A percentile compares a stretch with the other conserved stretches of the same genome.
phyloP scores from a whole-genome alignment of 1,139 yeast species.

The Candida sanyaensis region DNA sequence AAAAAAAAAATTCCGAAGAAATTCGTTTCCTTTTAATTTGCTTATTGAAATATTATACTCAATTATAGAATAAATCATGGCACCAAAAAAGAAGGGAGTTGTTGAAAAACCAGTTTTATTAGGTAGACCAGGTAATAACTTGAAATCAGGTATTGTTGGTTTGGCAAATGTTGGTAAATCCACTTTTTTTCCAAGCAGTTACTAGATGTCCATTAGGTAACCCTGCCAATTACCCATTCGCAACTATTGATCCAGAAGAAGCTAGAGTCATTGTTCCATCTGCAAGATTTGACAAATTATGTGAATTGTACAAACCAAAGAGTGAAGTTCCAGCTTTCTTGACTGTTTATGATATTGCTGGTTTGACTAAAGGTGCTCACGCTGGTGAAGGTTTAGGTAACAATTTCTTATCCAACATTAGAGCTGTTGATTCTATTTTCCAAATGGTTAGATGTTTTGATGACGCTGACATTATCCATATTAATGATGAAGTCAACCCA shows the following conservation, averaged over 20 bases:
- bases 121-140: slow-evolving; percentile 98
- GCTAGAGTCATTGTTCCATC: slow-evolving; percentile 97
- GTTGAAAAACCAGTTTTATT: slow-evolving; percentile 87
- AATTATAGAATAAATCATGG: slow-evolving; percentile 49
- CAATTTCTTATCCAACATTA: slow-evolving; percentile 94
- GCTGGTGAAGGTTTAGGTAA: slow-evolving; percentile 99
- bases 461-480: slow-evolving; percentile 96
- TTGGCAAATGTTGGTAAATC: slow-evolving; percentile 97
- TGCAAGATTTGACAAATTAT: slow-evolving; percentile 76
- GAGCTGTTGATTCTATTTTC: slow-evolving; percentile 97
- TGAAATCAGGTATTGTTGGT: slow-evolving; percentile 96
- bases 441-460: slow-evolving; percentile 98
- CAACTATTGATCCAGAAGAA: slow-evolving; percentile 98
- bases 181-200: slow-evolving; percentile 83
- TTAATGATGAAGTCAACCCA: slow-evolving; percentile 98
- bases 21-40: slow-evolving; percentile 2
- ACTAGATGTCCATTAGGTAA: slow-evolving; percentile 93
- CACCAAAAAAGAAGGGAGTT: slow-evolving; percentile 86
- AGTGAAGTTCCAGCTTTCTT: slow-evolving; percentile 90
- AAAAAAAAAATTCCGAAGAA: slow-evolving; percentile 10
- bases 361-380: slow-evolving; percentile 96
- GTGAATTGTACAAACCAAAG: slow-evolving; percentile 76
- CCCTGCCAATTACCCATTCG: slow-evolving; percentile 98
- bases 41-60: slow-evolving; percentile 1
- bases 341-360: slow-evolving; percentile 97